phyloP scores from a whole-genome alignment of 352 stramenopile genomes.

The Pythium brachiatum region DNA sequence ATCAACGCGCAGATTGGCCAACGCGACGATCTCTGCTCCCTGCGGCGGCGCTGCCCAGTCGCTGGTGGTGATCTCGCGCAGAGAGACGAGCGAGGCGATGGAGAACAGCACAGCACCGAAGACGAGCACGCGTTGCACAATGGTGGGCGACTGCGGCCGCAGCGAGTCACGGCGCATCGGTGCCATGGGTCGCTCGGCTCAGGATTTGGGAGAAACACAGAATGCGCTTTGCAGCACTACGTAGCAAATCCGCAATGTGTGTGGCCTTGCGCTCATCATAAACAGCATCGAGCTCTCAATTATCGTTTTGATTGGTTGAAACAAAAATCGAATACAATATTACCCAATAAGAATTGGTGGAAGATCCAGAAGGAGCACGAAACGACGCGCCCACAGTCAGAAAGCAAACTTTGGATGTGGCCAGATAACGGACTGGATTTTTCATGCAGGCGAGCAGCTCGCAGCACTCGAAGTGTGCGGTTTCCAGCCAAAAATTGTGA shows the following conservation, averaged over 20 bases:
- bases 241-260: not conserved
- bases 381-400: conserved; percentile 10
- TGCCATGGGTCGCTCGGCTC: not conserved
- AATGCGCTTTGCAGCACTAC: not conserved
- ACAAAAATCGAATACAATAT: not conserved
- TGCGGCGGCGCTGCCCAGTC: conserved; percentile 9
- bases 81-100: conserved; percentile 13
- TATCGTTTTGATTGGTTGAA: not conserved
- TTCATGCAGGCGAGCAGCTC: not conserved
- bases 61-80: conserved; percentile 6
- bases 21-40: not conserved
- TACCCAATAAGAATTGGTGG: conserved; percentile 9
- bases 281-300: not conserved
- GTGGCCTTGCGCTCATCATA: not conserved
- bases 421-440: conserved; percentile 4
- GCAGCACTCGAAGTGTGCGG: conserved; percentile 1
- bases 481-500: not conserved
- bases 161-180: conserved; percentile 4
- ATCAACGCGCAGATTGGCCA: not conserved
- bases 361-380: conserved; percentile 9
- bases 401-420: too few relatives aligned
- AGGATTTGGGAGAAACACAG: not conserved
- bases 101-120: conserved; percentile 10
- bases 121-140: conserved; percentile 15
- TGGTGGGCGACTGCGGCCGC: conserved; percentile 4